These are phyloP conservation scores for Thielaviopsis ethacetica DNA, from an alignment of 2,329 filamentous ascomycete genomes.

Conservation along the genomic window DNA sequence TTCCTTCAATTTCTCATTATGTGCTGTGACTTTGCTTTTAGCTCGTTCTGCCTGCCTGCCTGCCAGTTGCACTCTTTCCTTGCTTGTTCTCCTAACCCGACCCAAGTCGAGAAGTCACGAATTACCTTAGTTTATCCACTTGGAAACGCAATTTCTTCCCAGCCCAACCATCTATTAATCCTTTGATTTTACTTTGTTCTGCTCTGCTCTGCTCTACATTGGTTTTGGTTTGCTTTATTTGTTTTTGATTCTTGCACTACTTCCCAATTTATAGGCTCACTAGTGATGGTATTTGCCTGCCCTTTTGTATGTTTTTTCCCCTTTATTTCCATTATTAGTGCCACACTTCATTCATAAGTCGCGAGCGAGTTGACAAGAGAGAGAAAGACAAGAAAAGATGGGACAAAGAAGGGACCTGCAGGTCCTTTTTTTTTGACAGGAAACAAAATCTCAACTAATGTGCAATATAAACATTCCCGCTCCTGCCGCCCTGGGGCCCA, in stretches of 20 bases:
- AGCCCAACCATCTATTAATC: background rate
- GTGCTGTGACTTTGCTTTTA: too few relatives aligned
- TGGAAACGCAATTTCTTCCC: background rate
- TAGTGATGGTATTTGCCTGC: background rate
- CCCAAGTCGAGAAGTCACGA: too few relatives aligned
- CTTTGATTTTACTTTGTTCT: background rate
- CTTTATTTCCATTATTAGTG: background rate
- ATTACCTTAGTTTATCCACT: too few relatives aligned
- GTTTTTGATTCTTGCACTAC: background rate
- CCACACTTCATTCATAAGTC: background rate
- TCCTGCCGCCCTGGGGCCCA: background rate
- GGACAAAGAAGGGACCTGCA: background rate
- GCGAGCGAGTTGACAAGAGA: too few relatives aligned
- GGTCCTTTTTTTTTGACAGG: background rate
- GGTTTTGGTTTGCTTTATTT: too few relatives aligned
- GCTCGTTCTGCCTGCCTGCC: too few relatives aligned
- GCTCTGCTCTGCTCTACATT: too few relatives aligned
- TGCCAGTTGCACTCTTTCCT: too few relatives aligned
- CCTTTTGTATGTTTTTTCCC: background rate
- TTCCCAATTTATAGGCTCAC: background rate
- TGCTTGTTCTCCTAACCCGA: too few relatives aligned
- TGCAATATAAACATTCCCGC: background rate
- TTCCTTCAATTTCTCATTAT: background rate
- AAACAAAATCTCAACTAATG: background rate
- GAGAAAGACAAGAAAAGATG: background rate